A percentile compares a stretch with the other conserved stretches of the same genome.
phyloP scores from a whole-genome alignment of 1,139 yeast species.

The Yamadazyma siamensis region DNA sequence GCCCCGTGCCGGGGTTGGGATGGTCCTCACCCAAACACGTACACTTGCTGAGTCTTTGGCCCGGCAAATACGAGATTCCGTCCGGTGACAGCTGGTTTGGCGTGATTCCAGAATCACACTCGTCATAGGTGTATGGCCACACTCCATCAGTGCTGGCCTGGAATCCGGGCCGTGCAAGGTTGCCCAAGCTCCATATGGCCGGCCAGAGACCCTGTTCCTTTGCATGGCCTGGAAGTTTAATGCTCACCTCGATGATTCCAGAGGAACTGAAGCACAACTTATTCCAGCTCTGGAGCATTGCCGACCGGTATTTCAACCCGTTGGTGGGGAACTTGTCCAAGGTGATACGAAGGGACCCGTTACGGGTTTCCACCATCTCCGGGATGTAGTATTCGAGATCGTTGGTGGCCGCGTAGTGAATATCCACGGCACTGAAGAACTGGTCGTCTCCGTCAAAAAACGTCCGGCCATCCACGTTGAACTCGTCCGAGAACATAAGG shows the following conservation, averaged over 20 bases:
- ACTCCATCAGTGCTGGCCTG: constrained; percentile 30
- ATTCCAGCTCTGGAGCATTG: constrained; percentile 32
- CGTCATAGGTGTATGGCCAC: constrained; percentile 33
- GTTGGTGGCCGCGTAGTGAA: constrained; percentile 28
- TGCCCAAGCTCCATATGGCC: constrained; percentile 31
- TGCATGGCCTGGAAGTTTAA: constrained; percentile 22
- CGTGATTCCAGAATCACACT: constrained; percentile 28
- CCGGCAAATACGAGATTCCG: constrained; percentile 28
- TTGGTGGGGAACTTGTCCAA: constrained; percentile 24
- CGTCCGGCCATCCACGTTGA: constrained; percentile 28
- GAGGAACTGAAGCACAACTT: constrained; percentile 26
- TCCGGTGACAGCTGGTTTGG: constrained; percentile 30
- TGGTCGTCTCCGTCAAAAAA: constrained; percentile 30
- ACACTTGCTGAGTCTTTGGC: constrained; percentile 25
- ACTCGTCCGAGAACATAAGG: constrained; percentile 29
- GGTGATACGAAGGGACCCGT: constrained; percentile 21
- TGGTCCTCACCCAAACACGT: constrained; percentile 28
- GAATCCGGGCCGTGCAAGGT: constrained; percentile 29
- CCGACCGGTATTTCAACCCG: constrained; percentile 24
- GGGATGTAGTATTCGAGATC: constrained; percentile 33
- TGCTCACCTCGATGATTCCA: constrained; percentile 23
- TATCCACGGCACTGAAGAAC: constrained; percentile 27
- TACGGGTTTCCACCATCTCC: constrained; percentile 24
- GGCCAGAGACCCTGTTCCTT: constrained; percentile 30
- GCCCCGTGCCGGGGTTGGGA: constrained; percentile 25